These are phyloP conservation scores for Saprolegnia diclina DNA, from an alignment of 352 stramenopile species.

Conservation along the genomic window DNA sequence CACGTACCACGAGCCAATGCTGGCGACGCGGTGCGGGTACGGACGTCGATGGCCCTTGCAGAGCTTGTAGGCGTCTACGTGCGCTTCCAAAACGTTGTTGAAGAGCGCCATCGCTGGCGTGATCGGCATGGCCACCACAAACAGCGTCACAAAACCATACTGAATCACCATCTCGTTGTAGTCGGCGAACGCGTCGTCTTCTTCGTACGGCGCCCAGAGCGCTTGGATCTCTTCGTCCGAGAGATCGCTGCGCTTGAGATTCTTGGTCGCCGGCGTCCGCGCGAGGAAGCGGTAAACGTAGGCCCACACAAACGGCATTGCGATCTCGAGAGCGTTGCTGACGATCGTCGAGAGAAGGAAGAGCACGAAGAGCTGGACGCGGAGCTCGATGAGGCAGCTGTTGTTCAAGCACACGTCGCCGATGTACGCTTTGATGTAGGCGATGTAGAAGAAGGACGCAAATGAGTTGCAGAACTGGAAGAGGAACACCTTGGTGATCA, in stretches of 20 bases:
- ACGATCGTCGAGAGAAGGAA: constrained; percentile 91
- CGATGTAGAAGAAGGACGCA: constrained; percentile 95
- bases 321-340: constrained; percentile 84
- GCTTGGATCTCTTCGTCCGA: constrained; percentile 76
- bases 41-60: constrained; percentile 71
- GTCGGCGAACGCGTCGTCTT: constrained; percentile 79
- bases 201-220: constrained; percentile 76
- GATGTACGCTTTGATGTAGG: constrained; percentile 50
- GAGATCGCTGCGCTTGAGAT: constrained; percentile 47
- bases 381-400: constrained; percentile 84
- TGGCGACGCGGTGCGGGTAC: constrained; percentile 70
- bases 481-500: constrained; percentile 98
- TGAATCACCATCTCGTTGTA: constrained; percentile 91
- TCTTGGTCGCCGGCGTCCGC: neutral
- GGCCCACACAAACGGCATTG: constrained; percentile 64
- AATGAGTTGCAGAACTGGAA: constrained; percentile 98
- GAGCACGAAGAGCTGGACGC: constrained; percentile 86
- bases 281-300: constrained; percentile 30
- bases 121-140: constrained; percentile 90
- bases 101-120: constrained; percentile 84
- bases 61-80: constrained; percentile 83
- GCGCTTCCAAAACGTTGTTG: constrained; percentile 90
- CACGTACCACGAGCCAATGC: constrained; percentile 88
- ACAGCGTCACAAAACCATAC: constrained; percentile 94
- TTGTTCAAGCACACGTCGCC: constrained; percentile 77